These are phyloP conservation scores for Ceratocystis alfenasii DNA, from an alignment of 2,329 filamentous ascomycete species.

Conservation along the genomic window DNA sequence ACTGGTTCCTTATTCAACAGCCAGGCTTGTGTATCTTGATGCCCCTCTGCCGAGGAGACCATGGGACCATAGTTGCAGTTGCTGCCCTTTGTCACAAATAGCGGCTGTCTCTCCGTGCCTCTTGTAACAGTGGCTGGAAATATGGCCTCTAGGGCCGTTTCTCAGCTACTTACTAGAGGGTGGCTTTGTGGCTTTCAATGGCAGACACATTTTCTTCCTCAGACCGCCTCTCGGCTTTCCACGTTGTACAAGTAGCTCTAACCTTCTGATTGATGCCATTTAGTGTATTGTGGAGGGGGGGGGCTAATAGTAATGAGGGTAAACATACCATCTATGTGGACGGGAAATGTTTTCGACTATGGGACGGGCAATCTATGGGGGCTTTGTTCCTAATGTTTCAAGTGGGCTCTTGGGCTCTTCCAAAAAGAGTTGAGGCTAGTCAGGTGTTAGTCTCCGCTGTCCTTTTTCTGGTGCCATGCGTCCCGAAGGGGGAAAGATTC, in stretches of 20 bases:
- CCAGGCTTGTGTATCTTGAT: not conserved
- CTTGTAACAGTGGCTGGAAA: conserved; percentile 3
- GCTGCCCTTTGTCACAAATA: not conserved
- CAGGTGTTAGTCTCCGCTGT: not conserved
- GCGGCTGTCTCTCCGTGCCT: not conserved
- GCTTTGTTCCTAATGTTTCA: not conserved
- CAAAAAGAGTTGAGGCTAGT: too few relatives aligned
- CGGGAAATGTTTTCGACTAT: not conserved
- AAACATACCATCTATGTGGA: not conserved
- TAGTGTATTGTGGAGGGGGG: not conserved
- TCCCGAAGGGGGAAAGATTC: not conserved
- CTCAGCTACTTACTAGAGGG: not conserved
- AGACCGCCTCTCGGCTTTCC: conserved; percentile 8
- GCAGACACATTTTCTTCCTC: not conserved
- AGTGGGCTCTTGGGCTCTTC: too few relatives aligned
- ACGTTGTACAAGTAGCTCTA: not conserved
- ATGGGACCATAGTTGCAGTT: not conserved
- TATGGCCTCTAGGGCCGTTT: not conserved
- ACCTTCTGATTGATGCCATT: not conserved
- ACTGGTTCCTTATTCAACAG: not conserved
- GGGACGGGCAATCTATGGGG: not conserved
- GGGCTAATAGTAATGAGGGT: not conserved
- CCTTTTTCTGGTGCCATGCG: not conserved
- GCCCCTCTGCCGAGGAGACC: not conserved
- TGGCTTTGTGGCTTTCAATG: not conserved